Evolutionary conservation across 495 filamentous ascomycete species (phyloP), one percentile per base, ranked within the genome.

Genomic region (Echria macrotheca): DNA sequence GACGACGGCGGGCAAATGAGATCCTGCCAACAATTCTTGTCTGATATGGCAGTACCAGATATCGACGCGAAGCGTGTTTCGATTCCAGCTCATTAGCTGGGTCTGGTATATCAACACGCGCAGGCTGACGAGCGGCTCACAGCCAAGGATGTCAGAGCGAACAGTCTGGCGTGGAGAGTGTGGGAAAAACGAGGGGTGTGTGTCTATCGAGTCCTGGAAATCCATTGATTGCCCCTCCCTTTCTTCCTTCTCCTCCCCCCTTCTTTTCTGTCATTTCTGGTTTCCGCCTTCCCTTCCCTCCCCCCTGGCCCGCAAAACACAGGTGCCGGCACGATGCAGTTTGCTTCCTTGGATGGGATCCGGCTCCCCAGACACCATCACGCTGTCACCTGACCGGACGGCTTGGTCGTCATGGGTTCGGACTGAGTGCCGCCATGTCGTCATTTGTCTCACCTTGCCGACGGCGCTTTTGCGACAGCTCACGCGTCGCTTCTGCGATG

Each of bases 361-460:
- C 23, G 29, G 36, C 44, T 11, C 18, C 11, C 38, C 26, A 28
- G 26, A 32, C 29, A 46, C 29, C 44, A 4, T 46, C 29, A 35
- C 23, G 21, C 24, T 35, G 36, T 48, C 46, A 48, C 19, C 33
- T 48, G 46, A 48, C 35, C 28, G 33, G 35, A 5, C 35, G 25
- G 33, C 14, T 18, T 40, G n/a, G n/a, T n/a, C n/a, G 32, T 48
- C 46, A 28, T 31, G 35, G 33, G 46, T 17, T 40, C 37, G 19
- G 32, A 12, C n/a, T 48, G 46, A 31, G n/a, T n/a, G n/a, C n/a
- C n/a, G n/a, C 28, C 46, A 39, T 31, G 46, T 48, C 46, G 46
- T 48, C 46, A 48, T 48, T n/a, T 48, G 46, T 48, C 46, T 48
- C 46, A 48, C 46, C 40, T 17, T 1, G n/a, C n/a, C n/a, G n/a